Base-by-base conservation (phyloP, 192 early-diverging fungal genomes). In the Rhizoclosmatium globosum region DNA sequence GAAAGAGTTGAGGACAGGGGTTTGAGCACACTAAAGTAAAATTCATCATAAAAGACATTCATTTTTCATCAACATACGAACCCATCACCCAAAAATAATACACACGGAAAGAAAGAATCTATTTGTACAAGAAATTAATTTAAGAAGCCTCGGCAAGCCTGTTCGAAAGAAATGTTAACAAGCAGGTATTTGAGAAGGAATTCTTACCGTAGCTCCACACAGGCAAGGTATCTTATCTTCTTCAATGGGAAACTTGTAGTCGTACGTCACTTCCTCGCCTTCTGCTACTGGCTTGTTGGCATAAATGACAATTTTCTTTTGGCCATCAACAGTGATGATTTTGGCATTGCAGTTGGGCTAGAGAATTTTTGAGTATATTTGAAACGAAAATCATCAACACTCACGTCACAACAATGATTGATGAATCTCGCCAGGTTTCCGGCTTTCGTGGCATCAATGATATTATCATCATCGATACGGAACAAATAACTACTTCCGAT, bases 291-390 rank as follows among this genome's bases (percentile, higher is more conserved):
- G 94, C 21, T 93, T 86, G 82, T 95, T 95, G 47, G 98, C 98
- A 85, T 99, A 99, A 74, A 99, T 99, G 48, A 97, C 97, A 82
- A 99, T 99, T 73, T 95, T 95, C 84, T 97, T 98, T 47, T 92
- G 91, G 15, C 94, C 94, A 58, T 95, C 96, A 0, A 97, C 93
- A 39, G 92, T 93, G 68, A 99, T 96, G 46, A 96, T 93, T 81
- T 95, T 95, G 38, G 98, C 98, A 84, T 88, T 96, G 86, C 97
- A 99, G 83, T 99, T 99, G 50, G 98, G 97, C 94, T 98, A 83
- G 50, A 68, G 21, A 1, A n/a, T 56, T 45, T 21, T 48, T 13
- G 60, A 39, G 19, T 57, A 74, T 3, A 87, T 13, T 38, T 7
- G 67, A 64, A 57, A 15, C 53, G 0, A 46, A 0, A 11, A 9